Evolutionary conservation across 108 stramenopile genomes (phyloP).

Genomic region (Skeletonema potamos): DNA sequence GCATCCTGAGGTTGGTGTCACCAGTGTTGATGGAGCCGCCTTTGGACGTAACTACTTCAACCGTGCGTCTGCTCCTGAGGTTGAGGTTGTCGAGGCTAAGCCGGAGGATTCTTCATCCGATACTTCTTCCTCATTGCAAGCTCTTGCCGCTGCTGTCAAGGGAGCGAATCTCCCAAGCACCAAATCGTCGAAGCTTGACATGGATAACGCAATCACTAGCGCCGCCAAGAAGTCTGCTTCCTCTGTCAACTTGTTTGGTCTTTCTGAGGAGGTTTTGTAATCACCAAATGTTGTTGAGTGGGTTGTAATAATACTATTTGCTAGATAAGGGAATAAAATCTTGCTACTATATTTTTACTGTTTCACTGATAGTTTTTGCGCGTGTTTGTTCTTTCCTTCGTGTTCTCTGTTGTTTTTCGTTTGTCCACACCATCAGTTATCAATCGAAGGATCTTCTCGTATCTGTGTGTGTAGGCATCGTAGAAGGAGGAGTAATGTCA

Average conservation of each 20-base stretch:
- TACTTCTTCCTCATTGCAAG: neutral
- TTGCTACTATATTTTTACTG: neutral
- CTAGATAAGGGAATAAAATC: neutral
- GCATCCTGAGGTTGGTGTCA: conserved; percentile 64
- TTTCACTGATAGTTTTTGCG: no score
- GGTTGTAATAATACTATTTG: neutral
- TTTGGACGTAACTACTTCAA: conserved; percentile 65
- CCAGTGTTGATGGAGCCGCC: conserved; percentile 32
- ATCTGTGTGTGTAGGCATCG: no score
- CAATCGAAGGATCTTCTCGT: no score
- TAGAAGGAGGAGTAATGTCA: no score
- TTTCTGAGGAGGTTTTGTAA: conserved; percentile 36
- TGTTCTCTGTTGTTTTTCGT: no score
- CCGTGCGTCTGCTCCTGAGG: conserved; percentile 53
- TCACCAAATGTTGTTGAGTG: neutral
- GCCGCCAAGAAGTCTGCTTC: conserved; percentile 36
- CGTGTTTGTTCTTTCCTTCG: no score
- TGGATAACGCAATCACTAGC: conserved; percentile 4
- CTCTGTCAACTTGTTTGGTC: conserved; percentile 40
- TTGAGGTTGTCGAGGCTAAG: conserved; percentile 11
- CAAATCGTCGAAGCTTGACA: conserved; percentile 30
- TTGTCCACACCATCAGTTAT: no score
- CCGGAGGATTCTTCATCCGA: neutral
- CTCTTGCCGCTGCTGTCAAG: conserved; percentile 31
- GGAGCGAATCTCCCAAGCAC: conserved; percentile 40